A percentile compares a stretch with the other conserved stretches of the same genome.
These are phyloP conservation scores for Fusarium sp. DNA, from an alignment of 2,329 filamentous ascomycete species.

Conservation along the genomic window DNA sequence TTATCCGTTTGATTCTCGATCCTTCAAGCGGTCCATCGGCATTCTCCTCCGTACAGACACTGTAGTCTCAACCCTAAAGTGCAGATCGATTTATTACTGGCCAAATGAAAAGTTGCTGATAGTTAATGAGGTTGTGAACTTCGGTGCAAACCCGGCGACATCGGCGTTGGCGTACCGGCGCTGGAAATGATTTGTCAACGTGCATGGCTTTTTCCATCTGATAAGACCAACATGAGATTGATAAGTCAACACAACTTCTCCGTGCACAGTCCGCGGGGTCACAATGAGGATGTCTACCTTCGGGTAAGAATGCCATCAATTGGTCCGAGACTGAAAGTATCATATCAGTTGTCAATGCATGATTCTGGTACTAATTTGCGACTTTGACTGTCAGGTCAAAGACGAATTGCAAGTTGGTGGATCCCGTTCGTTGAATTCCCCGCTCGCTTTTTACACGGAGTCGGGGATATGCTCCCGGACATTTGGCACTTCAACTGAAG, in stretches of 20 bases:
- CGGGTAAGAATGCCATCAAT: not conserved
- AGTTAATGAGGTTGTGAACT: slow-evolving; percentile 19
- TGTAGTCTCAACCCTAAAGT: slow-evolving; percentile 10
- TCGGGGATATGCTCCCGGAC: slow-evolving; percentile 24
- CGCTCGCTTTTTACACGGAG: slow-evolving; percentile 29
- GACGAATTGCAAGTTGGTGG: not conserved
- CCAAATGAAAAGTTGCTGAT: slow-evolving; percentile 27
- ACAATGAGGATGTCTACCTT: not conserved
- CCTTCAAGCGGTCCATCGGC: slow-evolving; percentile 4
- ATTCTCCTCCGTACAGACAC: slow-evolving; percentile 10
- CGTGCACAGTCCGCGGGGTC: not conserved
- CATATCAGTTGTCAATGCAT: not conserved
- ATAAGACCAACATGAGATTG: slow-evolving; percentile 28
- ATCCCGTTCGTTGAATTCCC: slow-evolving; percentile 26
- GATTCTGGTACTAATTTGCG: not conserved
- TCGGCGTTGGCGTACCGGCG: slow-evolving; percentile 9
- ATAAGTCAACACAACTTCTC: slow-evolving; percentile 22
- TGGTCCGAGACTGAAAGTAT: not conserved
- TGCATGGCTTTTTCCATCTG: slow-evolving; percentile 19
- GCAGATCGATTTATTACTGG: slow-evolving; percentile 25
- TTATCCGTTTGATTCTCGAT: not conserved
- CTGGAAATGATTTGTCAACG: not conserved
- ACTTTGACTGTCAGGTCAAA: not conserved
- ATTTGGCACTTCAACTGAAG: not conserved
- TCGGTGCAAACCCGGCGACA: slow-evolving; percentile 15